Percentiles rank a stretch among this genome's conserved stretches.
Evolutionary conservation across 2,329 filamentous ascomycete genomes (phyloP).

Genomic region (Fusarium phyllophilum): DNA sequence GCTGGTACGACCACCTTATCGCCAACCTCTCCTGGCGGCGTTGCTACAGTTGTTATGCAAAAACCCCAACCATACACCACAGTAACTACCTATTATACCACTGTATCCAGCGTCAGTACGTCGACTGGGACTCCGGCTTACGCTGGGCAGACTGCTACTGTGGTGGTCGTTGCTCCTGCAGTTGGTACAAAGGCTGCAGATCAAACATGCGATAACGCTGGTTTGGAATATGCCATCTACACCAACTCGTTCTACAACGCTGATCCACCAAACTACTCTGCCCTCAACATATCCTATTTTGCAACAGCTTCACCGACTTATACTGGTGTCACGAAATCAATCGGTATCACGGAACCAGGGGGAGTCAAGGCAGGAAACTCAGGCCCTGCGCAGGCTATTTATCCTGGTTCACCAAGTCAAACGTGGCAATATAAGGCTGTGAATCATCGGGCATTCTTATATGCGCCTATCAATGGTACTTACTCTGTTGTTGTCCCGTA

Average conservation of each 20-base stretch:
- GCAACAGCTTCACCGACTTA: neutral
- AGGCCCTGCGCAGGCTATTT: neutral
- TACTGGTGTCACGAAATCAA: neutral
- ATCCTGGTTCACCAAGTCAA: neutral
- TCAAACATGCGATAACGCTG: neutral
- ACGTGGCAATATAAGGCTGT: conserved; percentile 5
- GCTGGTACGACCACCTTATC: neutral
- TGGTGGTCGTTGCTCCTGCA: neutral
- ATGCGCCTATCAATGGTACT: neutral
- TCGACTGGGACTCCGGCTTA: neutral
- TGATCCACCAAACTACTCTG: neutral
- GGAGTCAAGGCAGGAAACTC: neutral
- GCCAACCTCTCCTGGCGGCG: neutral
- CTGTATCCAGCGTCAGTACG: neutral
- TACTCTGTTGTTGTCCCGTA: neutral
- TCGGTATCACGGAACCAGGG: neutral
- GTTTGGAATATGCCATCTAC: neutral
- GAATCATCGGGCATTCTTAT: neutral
- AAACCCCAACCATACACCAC: neutral
- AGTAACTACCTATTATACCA: neutral
- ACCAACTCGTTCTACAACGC: neutral
- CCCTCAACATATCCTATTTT: neutral
- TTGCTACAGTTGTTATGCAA: neutral
- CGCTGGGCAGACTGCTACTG: neutral
- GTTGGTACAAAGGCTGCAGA: neutral